Percentiles rank a stretch among this genome's conserved stretches.
Conservation (phyloP, 192 early-diverging fungal genomes). For the Irineochytrium annulatum region DNA sequence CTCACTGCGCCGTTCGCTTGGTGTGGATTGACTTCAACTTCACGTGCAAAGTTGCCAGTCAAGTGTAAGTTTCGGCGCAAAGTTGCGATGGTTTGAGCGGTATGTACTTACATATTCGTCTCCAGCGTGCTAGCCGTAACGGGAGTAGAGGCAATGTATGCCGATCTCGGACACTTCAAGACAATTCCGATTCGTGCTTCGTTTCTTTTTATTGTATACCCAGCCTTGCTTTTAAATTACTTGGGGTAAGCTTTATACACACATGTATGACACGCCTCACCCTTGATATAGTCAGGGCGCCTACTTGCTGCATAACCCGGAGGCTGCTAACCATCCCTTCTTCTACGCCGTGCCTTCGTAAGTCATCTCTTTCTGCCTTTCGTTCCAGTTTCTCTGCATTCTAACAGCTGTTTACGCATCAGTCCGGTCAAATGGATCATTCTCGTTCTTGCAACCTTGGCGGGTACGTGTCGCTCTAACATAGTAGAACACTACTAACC, state of each 20-base stretch:
- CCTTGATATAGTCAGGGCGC: slow-evolving; percentile 29
- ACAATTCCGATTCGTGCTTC: slow-evolving; percentile 40
- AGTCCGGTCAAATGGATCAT: slow-evolving; percentile 39
- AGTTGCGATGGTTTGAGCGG: slow-evolving; percentile 6
- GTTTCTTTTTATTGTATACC: slow-evolving; percentile 44
- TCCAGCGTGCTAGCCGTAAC: slow-evolving; percentile 45
- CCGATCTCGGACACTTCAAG: slow-evolving; percentile 57
- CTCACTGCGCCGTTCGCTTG: slow-evolving; percentile 35
- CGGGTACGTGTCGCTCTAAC: slow-evolving; percentile 23
- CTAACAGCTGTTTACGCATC: neutral
- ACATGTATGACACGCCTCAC: neutral
- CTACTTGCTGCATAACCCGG: slow-evolving; percentile 20
- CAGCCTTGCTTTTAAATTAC: slow-evolving; percentile 42
- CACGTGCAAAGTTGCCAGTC: slow-evolving; percentile 33
- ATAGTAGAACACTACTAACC: slow-evolving; percentile 2
- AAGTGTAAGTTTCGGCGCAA: slow-evolving; percentile 28
- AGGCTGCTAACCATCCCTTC: slow-evolving; percentile 29
- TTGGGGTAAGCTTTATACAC: slow-evolving; percentile 35
- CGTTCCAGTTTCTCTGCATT: neutral
- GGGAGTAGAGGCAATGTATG: slow-evolving; percentile 54
- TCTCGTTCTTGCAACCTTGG: slow-evolving; percentile 46
- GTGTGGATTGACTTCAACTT: slow-evolving; percentile 20
- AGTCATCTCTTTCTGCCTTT: no score
- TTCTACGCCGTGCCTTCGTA: slow-evolving; percentile 38
- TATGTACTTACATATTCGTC: neutral